Evolutionary conservation across 306 rosid species (phyloP), one percentile per base, ranked within the genome.

Genomic region (Cucurbita argyrosperma): DNA sequence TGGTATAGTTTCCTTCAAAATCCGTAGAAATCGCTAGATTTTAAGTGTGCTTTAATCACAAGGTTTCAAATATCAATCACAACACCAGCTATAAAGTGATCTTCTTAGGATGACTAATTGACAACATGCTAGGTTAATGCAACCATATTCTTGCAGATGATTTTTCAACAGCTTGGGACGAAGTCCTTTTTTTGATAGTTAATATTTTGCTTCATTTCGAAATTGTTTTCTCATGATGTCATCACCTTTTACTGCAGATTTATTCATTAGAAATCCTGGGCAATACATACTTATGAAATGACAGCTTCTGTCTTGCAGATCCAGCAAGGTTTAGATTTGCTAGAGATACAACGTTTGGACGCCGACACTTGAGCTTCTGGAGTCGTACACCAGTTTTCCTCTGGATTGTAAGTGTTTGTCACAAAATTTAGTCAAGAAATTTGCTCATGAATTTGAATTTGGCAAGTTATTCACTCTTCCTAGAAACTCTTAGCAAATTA

Each of bases 301-400:
- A 51, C 16, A 68, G 53, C 63, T 76, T 75, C 19, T 75, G 38
- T 64, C 4, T 19, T 80, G 69, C 85, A 93, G 98, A 90, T 84
- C 90, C 96, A 47, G 90, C 83, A 56, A 88, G 89, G 80, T 90
- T 93, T 79, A 90, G 93, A 76, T 90, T 88, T 80, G 82, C 96
- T 39, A 86, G 96, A 75, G 98, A 93, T 53, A 93, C 98, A 43
- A 80, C 98, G 30, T 93, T 93, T 67, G 98, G 93, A 46, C 78
- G 82, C 70, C 85, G 97, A 53, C 98, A 93, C 83, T 76, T 90
- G 81, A 79, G 67, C 72, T 8, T 35, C 23, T 90, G 92, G 95
- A 88, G 90, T 77, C 72, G 47, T 46, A 84, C 97, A 69, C 0
- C 88, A 7, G 37, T 86, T 82, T 79, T 81, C 18, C 79, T 93